These are phyloP conservation scores for Nigrograna mackinnonii DNA, from an alignment of 2,329 filamentous ascomycete genomes.

Conservation along the genomic window DNA sequence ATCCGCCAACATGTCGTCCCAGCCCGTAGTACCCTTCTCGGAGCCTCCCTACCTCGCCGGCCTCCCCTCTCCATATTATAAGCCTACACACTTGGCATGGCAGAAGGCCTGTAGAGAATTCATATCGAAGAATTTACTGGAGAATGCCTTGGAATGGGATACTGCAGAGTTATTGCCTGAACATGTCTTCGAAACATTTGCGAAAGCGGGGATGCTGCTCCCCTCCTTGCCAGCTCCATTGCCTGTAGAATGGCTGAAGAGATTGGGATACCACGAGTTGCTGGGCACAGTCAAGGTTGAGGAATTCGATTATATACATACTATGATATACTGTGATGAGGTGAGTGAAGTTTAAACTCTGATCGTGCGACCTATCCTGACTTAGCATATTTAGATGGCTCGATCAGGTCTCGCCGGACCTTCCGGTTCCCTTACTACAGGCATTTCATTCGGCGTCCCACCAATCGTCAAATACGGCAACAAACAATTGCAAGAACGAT, in stretches of 20 bases:
- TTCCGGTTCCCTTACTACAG: constrained; percentile 66
- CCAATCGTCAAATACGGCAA: constrained; percentile 72
- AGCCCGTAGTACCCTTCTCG: constrained; percentile 63
- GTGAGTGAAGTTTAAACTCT: constrained; percentile 29
- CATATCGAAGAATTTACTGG: constrained; percentile 64
- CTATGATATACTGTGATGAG: constrained; percentile 71
- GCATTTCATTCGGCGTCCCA: constrained; percentile 73
- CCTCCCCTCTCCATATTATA: constrained; percentile 73
- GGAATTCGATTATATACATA: constrained; percentile 74
- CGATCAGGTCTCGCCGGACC: constrained; percentile 69
- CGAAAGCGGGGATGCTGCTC: constrained; percentile 69
- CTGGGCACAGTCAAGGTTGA: constrained; percentile 69
- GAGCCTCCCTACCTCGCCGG: constrained; percentile 74
- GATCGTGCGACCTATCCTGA: constrained; percentile 5
- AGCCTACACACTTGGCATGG: constrained; percentile 65
- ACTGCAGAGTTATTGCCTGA: constrained; percentile 64
- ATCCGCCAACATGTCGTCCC: constrained; percentile 29
- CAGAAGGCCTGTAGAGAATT: constrained; percentile 71
- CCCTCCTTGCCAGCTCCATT: constrained; percentile 71
- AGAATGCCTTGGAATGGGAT: constrained; percentile 72
- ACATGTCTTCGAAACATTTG: constrained; percentile 67
- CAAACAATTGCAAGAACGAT: constrained; percentile 63
- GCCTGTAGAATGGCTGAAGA: constrained; percentile 69
- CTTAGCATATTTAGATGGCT: constrained; percentile 59
- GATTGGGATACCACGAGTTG: constrained; percentile 67